Base-by-base conservation (phyloP, 345 rosid genomes). In the Camelina hispida region DNA sequence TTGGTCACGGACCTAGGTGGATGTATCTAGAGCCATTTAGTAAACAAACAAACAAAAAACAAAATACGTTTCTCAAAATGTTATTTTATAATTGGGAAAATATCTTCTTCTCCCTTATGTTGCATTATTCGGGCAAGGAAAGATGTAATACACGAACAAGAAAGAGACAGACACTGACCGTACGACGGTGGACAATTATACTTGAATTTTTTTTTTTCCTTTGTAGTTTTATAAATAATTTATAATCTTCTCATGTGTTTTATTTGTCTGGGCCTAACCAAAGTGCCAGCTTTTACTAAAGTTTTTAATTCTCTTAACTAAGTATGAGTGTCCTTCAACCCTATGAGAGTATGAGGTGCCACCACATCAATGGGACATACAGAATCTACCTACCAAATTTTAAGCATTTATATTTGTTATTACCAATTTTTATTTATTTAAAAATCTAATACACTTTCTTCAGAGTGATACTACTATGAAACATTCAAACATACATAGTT, bases 151-250 rank as follows among this genome's bases (percentile, higher is more conserved):
- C 60, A 70, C 44, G 67, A 48, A 64, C 38, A 64, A 25, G 76
- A 70, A 55, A 57, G 56, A 71, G 68, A 65, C 80, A 65, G 18
- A 32, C 30, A 28, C 30, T 28, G 72, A 71, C 62, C 77, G 77
- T 78, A 78, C 81, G 68, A 69, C 38, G 56, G 62, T 76, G 80
- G 58, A 65, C 81, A 71, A 65, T 43, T 65, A 78, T 71, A 50
- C 81, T 71, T 77, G 22, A 38, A n/a, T n/a, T 16, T 38, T n/a
- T 4, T 40, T 30, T 55, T 18, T 55, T 69, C 4, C 20, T 55
- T 69, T 54, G 57, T 55, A 34, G 10, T 50, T 17, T 43, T 57
- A 54, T 48, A 55, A 55, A 9, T 40, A 68, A 22, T 32, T 63
- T 47, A 65, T 66, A 18, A 66, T 71, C 51, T 71, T 71, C 68